Base-by-base conservation (phyloP, 83 land plant genomes). In the Larix sibirica region DNA sequence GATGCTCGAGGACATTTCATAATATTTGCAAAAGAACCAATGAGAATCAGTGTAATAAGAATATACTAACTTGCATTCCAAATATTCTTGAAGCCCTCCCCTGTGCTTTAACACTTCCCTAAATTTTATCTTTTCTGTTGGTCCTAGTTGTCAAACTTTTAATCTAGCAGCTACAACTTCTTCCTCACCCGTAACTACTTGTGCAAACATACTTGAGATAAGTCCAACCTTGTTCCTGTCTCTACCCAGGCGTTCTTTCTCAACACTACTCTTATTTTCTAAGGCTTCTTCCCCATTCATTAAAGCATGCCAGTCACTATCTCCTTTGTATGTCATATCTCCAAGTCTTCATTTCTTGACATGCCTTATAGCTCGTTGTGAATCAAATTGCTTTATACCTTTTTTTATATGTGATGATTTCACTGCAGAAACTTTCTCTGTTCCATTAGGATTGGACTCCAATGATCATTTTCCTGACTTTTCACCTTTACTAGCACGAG, bases 321-420 rank as follows among this genome's bases (percentile, higher is more conserved):
- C 99, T 3, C 97, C 97, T 54, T 96, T 97, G 84, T 94, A 95
- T 33, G 97, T 94, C 96, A 96, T 93, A 82, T 96, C 99, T 10
- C 85, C 88, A 79, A 88, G 95, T 84, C 87, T 88, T 20, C 79
- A 89, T 65, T 86, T 94, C 68, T 89, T 94, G 17, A 78, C 58
- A 54, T 87, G 92, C 47, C 97, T 90, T 26, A 78, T 69, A 18
- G 65, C 85, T 31, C 94, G 90, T 47, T 83, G 86, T 20, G 54
- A 62, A 13, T 83, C 87, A 26, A 87, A 82, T 56, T 69, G 62
- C 63, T 81, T 88, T 65, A 64, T 86, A 42, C 80, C 86, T 66
- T 77, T 80, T 12, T 60, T 44, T n/a, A 20, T 17, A 36, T 62
- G 75, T 10, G 23, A 54, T n/a, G 17, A 10, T 62, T 80, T 62